phyloP scores from a whole-genome alignment of 768 basidiomycete species.

The Candolleomyces aberdarensis region DNA sequence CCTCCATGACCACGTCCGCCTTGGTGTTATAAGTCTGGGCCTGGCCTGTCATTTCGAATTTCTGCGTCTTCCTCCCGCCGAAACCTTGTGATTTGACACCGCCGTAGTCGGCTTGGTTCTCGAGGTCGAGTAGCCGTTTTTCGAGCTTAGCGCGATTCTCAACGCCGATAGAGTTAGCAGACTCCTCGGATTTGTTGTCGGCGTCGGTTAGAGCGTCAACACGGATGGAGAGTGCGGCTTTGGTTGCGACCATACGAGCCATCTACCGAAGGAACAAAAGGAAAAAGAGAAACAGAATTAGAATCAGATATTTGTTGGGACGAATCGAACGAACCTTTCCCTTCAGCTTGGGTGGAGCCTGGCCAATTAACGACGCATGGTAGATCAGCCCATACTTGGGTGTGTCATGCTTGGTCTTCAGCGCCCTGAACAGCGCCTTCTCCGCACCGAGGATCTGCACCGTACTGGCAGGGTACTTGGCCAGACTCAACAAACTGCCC shows the following conservation, averaged over 20 bases:
- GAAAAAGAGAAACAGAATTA: neutral
- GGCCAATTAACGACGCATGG: conserved; percentile 95
- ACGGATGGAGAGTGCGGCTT: conserved; percentile 94
- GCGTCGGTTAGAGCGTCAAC: conserved; percentile 94
- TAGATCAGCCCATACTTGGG: conserved; percentile 99
- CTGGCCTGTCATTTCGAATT: conserved; percentile 79
- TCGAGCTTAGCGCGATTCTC: conserved; percentile 96
- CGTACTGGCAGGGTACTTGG: conserved; percentile 97
- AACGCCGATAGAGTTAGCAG: conserved; percentile 84
- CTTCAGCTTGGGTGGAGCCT: conserved; percentile 97
- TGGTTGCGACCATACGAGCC: conserved; percentile 99
- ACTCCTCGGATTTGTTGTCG: conserved; percentile 82
- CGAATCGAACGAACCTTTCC: conserved; percentile 61
- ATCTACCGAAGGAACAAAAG: conserved; percentile 47
- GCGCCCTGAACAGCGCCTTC: conserved; percentile 94
- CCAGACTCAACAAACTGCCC: conserved; percentile 89
- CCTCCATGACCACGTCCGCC: conserved; percentile 76
- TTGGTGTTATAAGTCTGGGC: conserved; percentile 82
- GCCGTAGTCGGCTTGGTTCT: conserved; percentile 73
- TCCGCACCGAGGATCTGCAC: conserved; percentile 98
- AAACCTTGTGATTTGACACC: conserved; percentile 66
- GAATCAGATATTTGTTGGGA: neutral
- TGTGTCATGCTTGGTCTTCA: conserved; percentile 99
- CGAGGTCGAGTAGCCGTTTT: conserved; percentile 85
- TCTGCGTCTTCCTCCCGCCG: conserved; percentile 61